Base-by-base conservation (phyloP, 2,329 filamentous ascomycete genomes). In the Aspergillus versicolor region DNA sequence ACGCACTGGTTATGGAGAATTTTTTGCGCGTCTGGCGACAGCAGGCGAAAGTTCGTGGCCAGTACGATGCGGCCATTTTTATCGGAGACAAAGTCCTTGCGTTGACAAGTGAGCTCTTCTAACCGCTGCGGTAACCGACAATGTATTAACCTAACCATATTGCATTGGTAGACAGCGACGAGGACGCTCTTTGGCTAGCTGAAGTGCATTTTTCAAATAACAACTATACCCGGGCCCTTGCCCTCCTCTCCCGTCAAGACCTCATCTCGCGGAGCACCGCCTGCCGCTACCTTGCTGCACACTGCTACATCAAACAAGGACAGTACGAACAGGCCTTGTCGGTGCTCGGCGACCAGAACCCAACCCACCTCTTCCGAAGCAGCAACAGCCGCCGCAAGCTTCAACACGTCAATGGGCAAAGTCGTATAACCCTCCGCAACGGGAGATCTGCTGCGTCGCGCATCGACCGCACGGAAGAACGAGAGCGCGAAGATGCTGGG, bases 171-270 rank as follows among this genome's bases (percentile, higher is more conserved):
- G 94, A 92, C 70, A 90, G 93, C 73, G 92, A 96, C 69, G 88
- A 91, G 63, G 94, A 99, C 73, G 93, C 92, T 41, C 96, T 96
- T 71, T 97, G 92, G 89, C 88, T 99, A 43, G 94, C 94, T n/a
- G 93, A 97, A 76, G 91, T 96, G 38, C 93, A 99, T 76, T 99
- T 97, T 77, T 89, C 88, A 51, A 94, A 91, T 48, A 92, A 91
- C 67, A 96, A 97, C 79, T 97, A 96, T 75, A 94, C 89, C 8
- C 89, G 94, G 67, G 92, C 94, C 3, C 88, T 96, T 67, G 84
- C 90, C 22, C 90, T 97, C 63, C 86, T 99, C 60, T 86, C 88
- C 30, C 88, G 91, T 67, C 88, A 92, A 72, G 90, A 95, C 72
- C 84, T 97, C 61, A 84, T 61, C 65, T 77, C 85, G 44, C 86